Evolutionary conservation across 305 asterid species (phyloP).

Genomic region (Fraxinus platypoda): DNA sequence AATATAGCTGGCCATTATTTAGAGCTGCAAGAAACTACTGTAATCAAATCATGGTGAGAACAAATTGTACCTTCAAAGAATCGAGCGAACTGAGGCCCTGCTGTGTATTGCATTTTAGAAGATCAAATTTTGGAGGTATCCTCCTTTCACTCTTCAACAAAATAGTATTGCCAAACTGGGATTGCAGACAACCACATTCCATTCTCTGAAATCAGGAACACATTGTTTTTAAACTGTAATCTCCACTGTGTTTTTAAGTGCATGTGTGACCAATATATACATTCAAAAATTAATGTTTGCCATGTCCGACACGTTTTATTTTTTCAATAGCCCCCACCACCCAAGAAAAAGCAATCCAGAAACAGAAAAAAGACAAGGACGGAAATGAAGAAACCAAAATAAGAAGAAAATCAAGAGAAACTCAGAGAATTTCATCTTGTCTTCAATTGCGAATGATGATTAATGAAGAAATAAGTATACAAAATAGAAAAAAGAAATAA

Average conservation of each 20-base stretch:
- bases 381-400: neutral
- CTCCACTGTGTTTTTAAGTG: neutral
- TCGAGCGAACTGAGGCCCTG: constrained; percentile 51
- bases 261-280: neutral
- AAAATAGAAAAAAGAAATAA: neutral
- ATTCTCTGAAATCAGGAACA: constrained; percentile 44
- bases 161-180: constrained; percentile 34
- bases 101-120: constrained; percentile 29
- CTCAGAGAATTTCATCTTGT: neutral
- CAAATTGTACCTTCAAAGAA: constrained; percentile 51
- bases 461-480: neutral
- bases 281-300: neutral
- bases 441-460: neutral
- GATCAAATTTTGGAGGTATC: constrained; percentile 33
- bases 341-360: neutral
- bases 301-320: constrained; percentile 1
- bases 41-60: neutral
- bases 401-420: neutral
- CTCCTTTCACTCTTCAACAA: constrained; percentile 31
- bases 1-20: neutral
- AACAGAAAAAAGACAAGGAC: neutral
- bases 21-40: neutral
- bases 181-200: constrained; percentile 47
- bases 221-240: neutral
- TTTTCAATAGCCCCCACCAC: neutral